These are phyloP conservation scores for Aspergillus asperescens DNA, from an alignment of 495 filamentous ascomycete genomes.

Conservation along the genomic window DNA sequence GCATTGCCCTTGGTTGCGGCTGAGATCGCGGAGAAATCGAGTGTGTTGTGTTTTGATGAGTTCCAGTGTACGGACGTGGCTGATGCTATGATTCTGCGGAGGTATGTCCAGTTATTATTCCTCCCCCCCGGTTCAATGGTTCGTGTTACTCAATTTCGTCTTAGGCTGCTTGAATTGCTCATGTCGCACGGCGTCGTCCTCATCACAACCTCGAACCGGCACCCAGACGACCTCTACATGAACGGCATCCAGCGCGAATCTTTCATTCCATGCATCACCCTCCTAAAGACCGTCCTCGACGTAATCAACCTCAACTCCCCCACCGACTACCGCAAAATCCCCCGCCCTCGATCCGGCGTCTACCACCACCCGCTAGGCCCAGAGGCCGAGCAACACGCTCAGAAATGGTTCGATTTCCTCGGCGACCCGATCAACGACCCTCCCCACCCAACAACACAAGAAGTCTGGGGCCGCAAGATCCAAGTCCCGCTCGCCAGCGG, in stretches of 20 bases:
- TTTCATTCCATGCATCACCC: conserved; percentile 91
- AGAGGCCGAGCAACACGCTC: conserved; percentile 70
- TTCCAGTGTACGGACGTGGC: conserved; percentile 99
- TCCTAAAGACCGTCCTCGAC: conserved; percentile 73
- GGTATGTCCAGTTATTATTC: conserved; percentile 35
- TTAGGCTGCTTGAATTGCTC: conserved; percentile 74
- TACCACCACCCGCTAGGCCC: conserved; percentile 82
- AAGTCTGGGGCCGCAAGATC: conserved; percentile 92
- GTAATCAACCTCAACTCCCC: conserved; percentile 93
- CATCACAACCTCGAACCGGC: conserved; percentile 94
- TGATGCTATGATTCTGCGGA: conserved; percentile 93
- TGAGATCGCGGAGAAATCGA: conserved; percentile 77
- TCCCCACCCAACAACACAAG: conserved; percentile 69
- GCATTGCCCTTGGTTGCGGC: conserved; percentile 89
- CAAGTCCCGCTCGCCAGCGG: conserved; percentile 83
- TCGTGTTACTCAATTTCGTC: not conserved
- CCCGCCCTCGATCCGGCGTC: conserved; percentile 85
- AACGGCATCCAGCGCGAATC: conserved; percentile 95
- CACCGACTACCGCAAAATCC: conserved; percentile 96
- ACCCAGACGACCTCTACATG: conserved; percentile 93
- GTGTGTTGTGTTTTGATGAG: conserved; percentile 95
- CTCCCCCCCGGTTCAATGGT: not conserved
- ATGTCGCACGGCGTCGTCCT: conserved; percentile 97
- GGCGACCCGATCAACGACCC: conserved; percentile 75
- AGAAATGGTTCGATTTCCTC: conserved; percentile 92